Base-by-base conservation (phyloP, 805 yeast species). In the Sugiyamaella marilandica region DNA sequence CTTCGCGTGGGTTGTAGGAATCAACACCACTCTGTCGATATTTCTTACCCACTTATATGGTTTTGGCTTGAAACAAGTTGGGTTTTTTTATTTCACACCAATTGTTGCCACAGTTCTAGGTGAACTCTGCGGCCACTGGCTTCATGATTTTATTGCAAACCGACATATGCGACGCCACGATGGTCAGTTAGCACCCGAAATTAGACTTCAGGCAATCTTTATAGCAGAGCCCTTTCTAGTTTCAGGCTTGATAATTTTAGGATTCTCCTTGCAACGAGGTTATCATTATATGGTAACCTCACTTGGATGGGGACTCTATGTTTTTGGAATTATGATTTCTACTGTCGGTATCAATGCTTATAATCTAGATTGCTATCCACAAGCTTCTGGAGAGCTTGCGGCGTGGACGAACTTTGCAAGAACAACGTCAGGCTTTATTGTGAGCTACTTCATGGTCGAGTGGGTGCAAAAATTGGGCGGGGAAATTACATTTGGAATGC, bases 1-100 rank as follows among this genome's bases (percentile, higher is more conserved):
- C 14, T 49, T 49, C 43, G 52, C 52, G 13, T 49, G 52, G 52
- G 52, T 49, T 11, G 52, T 49, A 5, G 52, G 44, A 14, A 47
- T 47, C 32, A 47, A 47, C 26, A 47, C 44, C 10, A 47, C 50
- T 8, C 45, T 47, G 16, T 16, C 50, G 11, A 37, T 47, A 33
- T 47, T 47, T 29, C 32, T 47, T 10, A 37, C 44, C 14, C 10
- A 16, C 11, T 16, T 14, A 10, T 49, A 49, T 32, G 32, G 32
- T 10, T 49, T 49, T 41, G 52, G 52, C 10, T 37, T 34, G 11
- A 49, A 49, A 29, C 52, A 49, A 34, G 32, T 49, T 32, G 52
- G 52, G 14, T 49, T 34, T 31, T 49, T 49, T 43, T 49, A 49
- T 32, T 49, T 49, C 31, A 49, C 52, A n/a, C 52, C 52, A 18